Conservation (phyloP, 2,329 filamentous ascomycete species). For the Neonectria punicea region DNA sequence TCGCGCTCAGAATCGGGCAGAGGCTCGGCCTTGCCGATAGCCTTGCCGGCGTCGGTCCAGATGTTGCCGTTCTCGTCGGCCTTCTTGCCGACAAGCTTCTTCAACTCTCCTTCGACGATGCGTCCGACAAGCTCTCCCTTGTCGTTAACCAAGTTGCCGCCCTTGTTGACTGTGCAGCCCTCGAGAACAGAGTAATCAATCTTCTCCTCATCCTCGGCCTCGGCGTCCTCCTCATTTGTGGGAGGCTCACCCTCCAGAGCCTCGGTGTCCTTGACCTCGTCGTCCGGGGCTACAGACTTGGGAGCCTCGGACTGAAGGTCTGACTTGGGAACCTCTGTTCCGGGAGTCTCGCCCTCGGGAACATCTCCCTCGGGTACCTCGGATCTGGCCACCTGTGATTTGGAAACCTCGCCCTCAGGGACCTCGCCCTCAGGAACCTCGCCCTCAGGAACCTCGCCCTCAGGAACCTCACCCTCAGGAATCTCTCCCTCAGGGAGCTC, state of each 20-base stretch:
- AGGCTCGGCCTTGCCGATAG: constrained; percentile 69
- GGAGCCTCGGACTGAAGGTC: background rate
- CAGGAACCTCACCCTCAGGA: constrained; percentile 34
- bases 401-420: constrained; percentile 41
- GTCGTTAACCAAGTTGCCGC: constrained; percentile 68
- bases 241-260: background rate
- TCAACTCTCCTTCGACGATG: constrained; percentile 72
- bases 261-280: constrained; percentile 15
- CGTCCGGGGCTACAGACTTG: constrained; percentile 12
- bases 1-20: constrained; percentile 70
- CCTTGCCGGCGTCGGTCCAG: constrained; percentile 73
- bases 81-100: constrained; percentile 73
- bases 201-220: constrained; percentile 59
- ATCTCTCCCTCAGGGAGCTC: constrained; percentile 27
- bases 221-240: background rate
- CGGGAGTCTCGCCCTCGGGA: constrained; percentile 13
- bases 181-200: constrained; percentile 62
- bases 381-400: constrained; percentile 52
- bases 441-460: constrained; percentile 35
- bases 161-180: constrained; percentile 65
- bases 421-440: constrained; percentile 28
- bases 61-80: constrained; percentile 78
- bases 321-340: constrained; percentile 4
- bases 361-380: constrained; percentile 21
- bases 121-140: constrained; percentile 72